Percentiles rank a stretch among this genome's conserved stretches.
Evolutionary conservation across 139 green algal genomes (phyloP).

Genomic region (Desmodesmus armatus): DNA sequence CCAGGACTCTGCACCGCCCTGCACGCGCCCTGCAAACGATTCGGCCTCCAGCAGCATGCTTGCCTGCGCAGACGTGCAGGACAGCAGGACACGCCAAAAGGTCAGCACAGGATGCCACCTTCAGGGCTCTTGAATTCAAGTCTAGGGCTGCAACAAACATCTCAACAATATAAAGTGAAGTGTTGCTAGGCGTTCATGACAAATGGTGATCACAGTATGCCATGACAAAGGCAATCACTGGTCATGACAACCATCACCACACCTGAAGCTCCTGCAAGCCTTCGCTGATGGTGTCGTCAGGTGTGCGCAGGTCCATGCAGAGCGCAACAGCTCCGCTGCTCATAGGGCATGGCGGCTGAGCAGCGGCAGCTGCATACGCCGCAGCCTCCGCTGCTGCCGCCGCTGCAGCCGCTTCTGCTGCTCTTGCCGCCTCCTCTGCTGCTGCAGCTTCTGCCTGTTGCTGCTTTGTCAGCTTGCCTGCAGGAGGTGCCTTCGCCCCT

Average conservation of each 20-base stretch:
- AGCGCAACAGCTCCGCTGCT: conserved; percentile 11
- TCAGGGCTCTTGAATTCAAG: no score
- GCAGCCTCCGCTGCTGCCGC: conserved; percentile 23
- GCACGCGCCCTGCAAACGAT: conserved; percentile 41
- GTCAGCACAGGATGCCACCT: neutral
- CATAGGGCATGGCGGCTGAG: conserved; percentile 17
- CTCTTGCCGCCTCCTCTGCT: conserved; percentile 13
- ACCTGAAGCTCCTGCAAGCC: conserved; percentile 47
- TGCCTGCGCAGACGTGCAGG: conserved; percentile 28
- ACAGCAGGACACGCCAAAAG: neutral
- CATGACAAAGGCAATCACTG: no score
- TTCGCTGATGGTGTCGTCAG: conserved; percentile 25
- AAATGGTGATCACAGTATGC: neutral
- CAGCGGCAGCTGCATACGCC: neutral
- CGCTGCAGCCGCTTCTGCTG: conserved; percentile 6
- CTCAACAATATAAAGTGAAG: no score
- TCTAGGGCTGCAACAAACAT: no score
- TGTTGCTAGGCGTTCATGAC: no score
- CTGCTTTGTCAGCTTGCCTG: neutral
- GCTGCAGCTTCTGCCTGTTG: conserved; percentile 16
- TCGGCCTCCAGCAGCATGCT: conserved; percentile 68
- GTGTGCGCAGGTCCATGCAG: conserved; percentile 29
- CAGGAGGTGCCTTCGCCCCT: neutral
- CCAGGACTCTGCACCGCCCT: conserved; percentile 53
- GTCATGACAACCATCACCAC: no score